phyloP scores from a whole-genome alignment of 2,329 filamentous ascomycete genomes.

The Penicillium psychrosexuale region DNA sequence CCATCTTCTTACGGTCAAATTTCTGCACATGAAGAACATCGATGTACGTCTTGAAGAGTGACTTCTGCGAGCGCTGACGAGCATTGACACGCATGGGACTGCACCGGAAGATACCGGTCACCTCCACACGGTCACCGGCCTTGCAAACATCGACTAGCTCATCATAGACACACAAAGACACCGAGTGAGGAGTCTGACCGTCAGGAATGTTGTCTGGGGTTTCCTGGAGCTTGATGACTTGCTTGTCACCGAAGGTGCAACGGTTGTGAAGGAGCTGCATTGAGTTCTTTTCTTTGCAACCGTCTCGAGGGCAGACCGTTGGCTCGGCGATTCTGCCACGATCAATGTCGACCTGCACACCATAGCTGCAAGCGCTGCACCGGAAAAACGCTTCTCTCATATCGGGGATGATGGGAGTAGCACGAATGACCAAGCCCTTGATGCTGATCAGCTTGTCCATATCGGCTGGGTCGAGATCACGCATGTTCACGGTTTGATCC shows the following conservation, averaged over 20 bases:
- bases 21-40: conserved; percentile 96
- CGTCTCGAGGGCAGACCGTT: conserved; percentile 77
- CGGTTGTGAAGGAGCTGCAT: conserved; percentile 99
- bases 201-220: conserved; percentile 93
- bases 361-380: conserved; percentile 89
- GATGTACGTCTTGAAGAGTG: conserved; percentile 96
- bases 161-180: conserved; percentile 93
- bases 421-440: conserved; percentile 92
- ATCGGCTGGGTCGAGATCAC: conserved; percentile 89
- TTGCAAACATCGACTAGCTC: conserved; percentile 98
- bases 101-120: conserved; percentile 95
- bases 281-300: conserved; percentile 83
- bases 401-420: conserved; percentile 93
- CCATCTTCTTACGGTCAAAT: conserved; percentile 90
- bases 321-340: conserved; percentile 95
- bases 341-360: conserved; percentile 85
- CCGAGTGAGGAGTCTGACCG: conserved; percentile 94
- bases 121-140: conserved; percentile 90
- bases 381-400: conserved; percentile 99
- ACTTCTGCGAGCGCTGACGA: conserved; percentile 85
- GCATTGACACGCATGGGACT: conserved; percentile 93
- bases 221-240: conserved; percentile 97
- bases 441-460: conserved; percentile 95
- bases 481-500: conserved; percentile 81
- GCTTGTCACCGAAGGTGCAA: conserved; percentile 92